These are phyloP conservation scores for Glycine tomentella DNA, from an alignment of 306 rosid genomes.

Conservation along the genomic window DNA sequence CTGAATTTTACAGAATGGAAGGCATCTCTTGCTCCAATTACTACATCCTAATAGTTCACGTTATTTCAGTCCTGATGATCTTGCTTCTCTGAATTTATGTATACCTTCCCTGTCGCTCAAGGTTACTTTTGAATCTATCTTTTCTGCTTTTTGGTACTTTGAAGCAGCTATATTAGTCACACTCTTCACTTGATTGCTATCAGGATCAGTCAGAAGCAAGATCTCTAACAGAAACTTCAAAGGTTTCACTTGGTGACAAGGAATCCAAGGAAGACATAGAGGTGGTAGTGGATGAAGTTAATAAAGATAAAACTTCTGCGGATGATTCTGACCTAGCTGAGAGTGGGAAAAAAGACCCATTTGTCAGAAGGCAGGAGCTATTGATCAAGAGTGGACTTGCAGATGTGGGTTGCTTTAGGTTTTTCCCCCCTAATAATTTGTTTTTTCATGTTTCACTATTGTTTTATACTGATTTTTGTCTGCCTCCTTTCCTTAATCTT, in stretches of 20 bases:
- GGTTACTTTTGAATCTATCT: slow-evolving; percentile 55
- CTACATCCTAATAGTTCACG: slow-evolving; percentile 88
- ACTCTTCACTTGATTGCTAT: slow-evolving; percentile 31
- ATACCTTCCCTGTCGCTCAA: slow-evolving; percentile 77
- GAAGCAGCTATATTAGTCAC: slow-evolving; percentile 40
- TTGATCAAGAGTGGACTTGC: slow-evolving; percentile 93
- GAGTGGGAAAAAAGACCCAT: slow-evolving; percentile 92
- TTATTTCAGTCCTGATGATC: slow-evolving; percentile 81
- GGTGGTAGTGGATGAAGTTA: slow-evolving; percentile 48
- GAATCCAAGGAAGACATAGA: slow-evolving; percentile 56
- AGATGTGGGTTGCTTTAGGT: slow-evolving; percentile 69
- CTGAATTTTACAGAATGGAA: slow-evolving; percentile 73
- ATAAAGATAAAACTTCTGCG: slow-evolving; percentile 48
- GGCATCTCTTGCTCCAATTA: slow-evolving; percentile 77
- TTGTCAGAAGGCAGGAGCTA: slow-evolving; percentile 84
- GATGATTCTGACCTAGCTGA: slow-evolving; percentile 62
- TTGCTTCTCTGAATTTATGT: slow-evolving; percentile 70
- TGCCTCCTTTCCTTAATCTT: slow-evolving; percentile 30
- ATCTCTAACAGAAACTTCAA: slow-evolving; percentile 49
- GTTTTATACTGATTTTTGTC: not conserved
- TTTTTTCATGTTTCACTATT: slow-evolving; percentile 31
- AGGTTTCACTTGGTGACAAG: slow-evolving; percentile 53
- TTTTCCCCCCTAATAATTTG: slow-evolving; percentile 21
- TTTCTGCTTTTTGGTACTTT: slow-evolving; percentile 13
- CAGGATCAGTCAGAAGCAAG: slow-evolving; percentile 63